Percentiles rank a stretch among this genome's conserved stretches.
These are phyloP conservation scores for Paramecium caudatum DNA, from an alignment of 73 alveolate genomes.

Conservation along the genomic window DNA sequence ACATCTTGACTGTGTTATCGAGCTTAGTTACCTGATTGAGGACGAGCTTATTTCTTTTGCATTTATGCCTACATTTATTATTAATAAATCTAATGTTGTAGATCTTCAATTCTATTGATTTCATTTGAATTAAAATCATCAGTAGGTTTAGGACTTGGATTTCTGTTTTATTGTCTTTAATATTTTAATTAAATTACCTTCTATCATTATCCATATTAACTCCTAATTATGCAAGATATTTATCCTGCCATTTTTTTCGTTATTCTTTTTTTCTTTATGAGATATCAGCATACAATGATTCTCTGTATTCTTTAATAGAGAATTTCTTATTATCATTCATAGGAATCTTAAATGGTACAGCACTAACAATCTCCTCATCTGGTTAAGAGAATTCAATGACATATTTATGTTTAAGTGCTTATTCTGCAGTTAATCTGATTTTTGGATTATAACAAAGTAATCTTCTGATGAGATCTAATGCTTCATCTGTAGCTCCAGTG, in stretches of 20 bases:
- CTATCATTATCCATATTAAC: slow-evolving; percentile 55
- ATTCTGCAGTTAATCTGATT: slow-evolving; percentile 85
- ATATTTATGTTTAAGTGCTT: slow-evolving; percentile 90
- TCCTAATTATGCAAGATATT: slow-evolving; percentile 76
- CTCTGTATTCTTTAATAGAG: slow-evolving; percentile 87
- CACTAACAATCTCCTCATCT: slow-evolving; percentile 87
- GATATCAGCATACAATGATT: slow-evolving; percentile 85
- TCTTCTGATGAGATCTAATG: slow-evolving; percentile 82
- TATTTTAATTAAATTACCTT: background rate
- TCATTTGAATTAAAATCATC: background rate
- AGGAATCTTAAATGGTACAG: slow-evolving; percentile 82
- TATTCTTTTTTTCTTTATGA: slow-evolving; percentile 83
- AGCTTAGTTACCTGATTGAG: background rate
- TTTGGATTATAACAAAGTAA: slow-evolving; percentile 84
- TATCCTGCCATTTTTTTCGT: slow-evolving; percentile 80
- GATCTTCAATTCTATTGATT: background rate
- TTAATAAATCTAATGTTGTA: slow-evolving; percentile 46
- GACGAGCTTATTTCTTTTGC: background rate
- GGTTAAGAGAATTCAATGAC: slow-evolving; percentile 87
- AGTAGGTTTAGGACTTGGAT: slow-evolving; percentile 16
- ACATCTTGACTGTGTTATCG: slow-evolving; percentile 27
- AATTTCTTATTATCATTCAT: slow-evolving; percentile 89
- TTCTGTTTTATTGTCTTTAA: background rate
- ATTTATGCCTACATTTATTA: slow-evolving; percentile 2
- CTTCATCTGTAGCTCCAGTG: slow-evolving; percentile 85